These are phyloP conservation scores for Samsoniella hepiali DNA, from an alignment of 2,329 filamentous ascomycete species.

Conservation along the genomic window DNA sequence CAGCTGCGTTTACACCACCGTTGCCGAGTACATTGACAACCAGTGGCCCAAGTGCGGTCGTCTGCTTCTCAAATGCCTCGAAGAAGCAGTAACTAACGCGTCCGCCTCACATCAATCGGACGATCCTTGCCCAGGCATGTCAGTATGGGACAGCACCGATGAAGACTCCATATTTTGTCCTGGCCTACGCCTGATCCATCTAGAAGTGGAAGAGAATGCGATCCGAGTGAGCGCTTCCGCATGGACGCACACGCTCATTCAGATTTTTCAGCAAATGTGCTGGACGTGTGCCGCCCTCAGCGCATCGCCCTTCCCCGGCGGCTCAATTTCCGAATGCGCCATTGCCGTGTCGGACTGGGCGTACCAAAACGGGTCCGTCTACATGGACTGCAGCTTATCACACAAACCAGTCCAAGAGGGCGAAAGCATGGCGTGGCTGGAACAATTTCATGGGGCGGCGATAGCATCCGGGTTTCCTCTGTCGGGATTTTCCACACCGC, in stretches of 20 bases:
- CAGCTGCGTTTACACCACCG: constrained; percentile 32
- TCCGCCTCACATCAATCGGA: constrained; percentile 26
- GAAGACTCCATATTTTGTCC: constrained; percentile 27
- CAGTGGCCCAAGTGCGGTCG: constrained; percentile 35
- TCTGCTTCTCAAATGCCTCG: constrained; percentile 30
- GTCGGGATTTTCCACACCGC: constrained; percentile 13
- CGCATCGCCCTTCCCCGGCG: constrained; percentile 32
- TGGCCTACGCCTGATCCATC: constrained; percentile 32
- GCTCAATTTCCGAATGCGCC: constrained; percentile 29
- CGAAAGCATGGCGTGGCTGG: constrained; percentile 29
- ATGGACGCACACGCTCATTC: constrained; percentile 34
- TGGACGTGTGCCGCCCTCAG: constrained; percentile 37
- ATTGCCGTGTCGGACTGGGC: constrained; percentile 32
- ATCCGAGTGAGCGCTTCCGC: constrained; percentile 34
- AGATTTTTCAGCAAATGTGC: constrained; percentile 37
- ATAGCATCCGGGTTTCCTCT: constrained; percentile 36
- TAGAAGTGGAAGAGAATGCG: constrained; percentile 34
- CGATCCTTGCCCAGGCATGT: constrained; percentile 31
- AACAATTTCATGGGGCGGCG: constrained; percentile 29
- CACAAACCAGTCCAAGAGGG: constrained; percentile 31
- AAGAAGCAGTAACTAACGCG: constrained; percentile 32
- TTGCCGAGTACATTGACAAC: constrained; percentile 31
- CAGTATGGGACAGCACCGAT: constrained; percentile 35
- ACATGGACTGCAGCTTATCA: constrained; percentile 33
- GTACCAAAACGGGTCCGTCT: constrained; percentile 33